Percentiles rank a stretch among this genome's conserved stretches.
These are phyloP conservation scores for Neurospora sp. DNA, from an alignment of 495 filamentous ascomycete genomes.

Conservation along the genomic window DNA sequence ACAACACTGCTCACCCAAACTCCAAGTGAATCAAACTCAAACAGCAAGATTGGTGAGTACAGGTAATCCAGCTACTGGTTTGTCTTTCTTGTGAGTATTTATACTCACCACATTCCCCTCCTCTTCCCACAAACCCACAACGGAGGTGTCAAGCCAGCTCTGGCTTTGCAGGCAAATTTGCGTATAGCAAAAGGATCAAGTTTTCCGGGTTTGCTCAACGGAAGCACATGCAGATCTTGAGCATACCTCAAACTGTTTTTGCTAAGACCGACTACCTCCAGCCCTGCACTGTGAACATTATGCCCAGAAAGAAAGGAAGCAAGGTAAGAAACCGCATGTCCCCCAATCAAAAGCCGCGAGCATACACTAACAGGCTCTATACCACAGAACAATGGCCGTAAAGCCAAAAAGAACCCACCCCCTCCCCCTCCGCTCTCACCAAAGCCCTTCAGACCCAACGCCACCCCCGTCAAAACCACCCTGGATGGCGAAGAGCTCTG, in stretches of 20 bases:
- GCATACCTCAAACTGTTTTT: neutral
- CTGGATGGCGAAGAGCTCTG: neutral
- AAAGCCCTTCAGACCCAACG: neutral
- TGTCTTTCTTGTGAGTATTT: neutral
- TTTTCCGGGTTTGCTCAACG: neutral
- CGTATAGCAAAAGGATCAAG: neutral
- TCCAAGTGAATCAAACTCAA: neutral
- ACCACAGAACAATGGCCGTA: neutral
- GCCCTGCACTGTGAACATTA: too few relatives aligned
- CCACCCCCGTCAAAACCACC: neutral
- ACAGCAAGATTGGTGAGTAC: neutral
- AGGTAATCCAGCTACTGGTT: neutral
- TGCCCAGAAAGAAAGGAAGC: neutral
- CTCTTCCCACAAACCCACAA: neutral
- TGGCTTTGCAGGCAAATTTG: neutral
- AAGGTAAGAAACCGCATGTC: neutral
- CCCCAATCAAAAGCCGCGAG: too few relatives aligned
- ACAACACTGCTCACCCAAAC: neutral
- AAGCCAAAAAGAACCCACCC: neutral
- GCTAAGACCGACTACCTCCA: too few relatives aligned
- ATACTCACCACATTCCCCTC: neutral
- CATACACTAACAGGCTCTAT: rapidly evolving
- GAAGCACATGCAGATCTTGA: neutral
- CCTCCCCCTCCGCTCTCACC: neutral
- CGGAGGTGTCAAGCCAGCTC: too few relatives aligned